These are phyloP conservation scores for Hypoxylon sp. DNA, from an alignment of 2,329 filamentous ascomycete genomes.

Conservation along the genomic window DNA sequence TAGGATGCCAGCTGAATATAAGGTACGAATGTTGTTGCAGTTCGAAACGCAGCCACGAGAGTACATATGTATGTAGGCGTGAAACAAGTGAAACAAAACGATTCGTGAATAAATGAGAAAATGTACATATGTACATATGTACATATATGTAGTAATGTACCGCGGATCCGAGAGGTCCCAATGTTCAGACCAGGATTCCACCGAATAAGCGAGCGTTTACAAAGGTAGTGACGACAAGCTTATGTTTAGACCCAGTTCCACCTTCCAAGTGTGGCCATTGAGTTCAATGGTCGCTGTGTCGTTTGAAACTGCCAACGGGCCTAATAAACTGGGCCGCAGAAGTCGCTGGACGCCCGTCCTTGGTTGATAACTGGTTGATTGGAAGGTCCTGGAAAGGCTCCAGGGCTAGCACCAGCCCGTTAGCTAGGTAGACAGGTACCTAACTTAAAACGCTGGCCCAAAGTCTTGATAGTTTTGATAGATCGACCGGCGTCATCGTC, in stretches of 20 bases:
- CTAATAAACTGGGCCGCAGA: slow-evolving; percentile 30
- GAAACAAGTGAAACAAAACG: slow-evolving; percentile 34
- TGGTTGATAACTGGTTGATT: slow-evolving; percentile 8
- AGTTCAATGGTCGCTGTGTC: slow-evolving; percentile 21
- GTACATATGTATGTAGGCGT: no score
- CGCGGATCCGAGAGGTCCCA: slow-evolving; percentile 15
- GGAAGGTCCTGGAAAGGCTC: neutral
- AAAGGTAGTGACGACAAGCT: slow-evolving; percentile 39
- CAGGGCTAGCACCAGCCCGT: neutral
- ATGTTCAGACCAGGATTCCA: slow-evolving; percentile 15
- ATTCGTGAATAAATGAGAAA: slow-evolving; percentile 21
- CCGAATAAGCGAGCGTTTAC: slow-evolving; percentile 35
- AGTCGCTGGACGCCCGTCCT: slow-evolving; percentile 8
- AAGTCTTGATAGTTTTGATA: slow-evolving; percentile 24
- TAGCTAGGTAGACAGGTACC: slow-evolving; percentile 27
- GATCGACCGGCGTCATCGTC: slow-evolving; percentile 25
- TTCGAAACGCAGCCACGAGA: slow-evolving; percentile 28
- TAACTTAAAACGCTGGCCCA: slow-evolving; percentile 20
- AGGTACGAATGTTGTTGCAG: slow-evolving; percentile 28
- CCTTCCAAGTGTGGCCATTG: slow-evolving; percentile 34
- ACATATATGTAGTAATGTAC: slow-evolving; percentile 3
- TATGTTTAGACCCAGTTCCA: slow-evolving; percentile 26
- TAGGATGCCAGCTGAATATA: slow-evolving; percentile 5
- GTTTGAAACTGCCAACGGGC: slow-evolving; percentile 40
- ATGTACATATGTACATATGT: no score